Conservation (phyloP, 2,329 filamentous ascomycete genomes). For the Pyrenophora graminea region DNA sequence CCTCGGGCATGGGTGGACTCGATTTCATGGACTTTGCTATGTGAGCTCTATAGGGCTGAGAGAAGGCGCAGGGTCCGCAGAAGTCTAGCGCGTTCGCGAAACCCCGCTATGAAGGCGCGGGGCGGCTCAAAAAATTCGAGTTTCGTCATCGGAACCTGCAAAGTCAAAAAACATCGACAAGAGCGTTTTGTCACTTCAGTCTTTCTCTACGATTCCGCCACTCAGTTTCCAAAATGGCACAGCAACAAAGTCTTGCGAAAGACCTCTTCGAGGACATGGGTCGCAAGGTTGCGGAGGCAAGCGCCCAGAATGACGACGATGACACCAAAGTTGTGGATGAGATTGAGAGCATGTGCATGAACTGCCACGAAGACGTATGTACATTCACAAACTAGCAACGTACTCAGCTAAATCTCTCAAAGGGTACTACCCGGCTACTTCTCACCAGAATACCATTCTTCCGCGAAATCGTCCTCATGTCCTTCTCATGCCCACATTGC, state of each 20-base stretch:
- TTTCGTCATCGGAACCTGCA: conserved; percentile 22
- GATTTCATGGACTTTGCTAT: conserved; percentile 61
- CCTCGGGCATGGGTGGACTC: conserved; percentile 43
- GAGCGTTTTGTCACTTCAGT: neutral
- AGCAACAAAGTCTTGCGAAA: conserved; percentile 47
- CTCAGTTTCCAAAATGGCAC: conserved; percentile 35
- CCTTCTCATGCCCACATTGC: conserved; percentile 90
- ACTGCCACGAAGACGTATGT: conserved; percentile 55
- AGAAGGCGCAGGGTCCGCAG: conserved; percentile 21
- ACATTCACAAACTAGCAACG: conserved; percentile 13
- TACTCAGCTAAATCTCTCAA: conserved; percentile 18
- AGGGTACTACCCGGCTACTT: conserved; percentile 85
- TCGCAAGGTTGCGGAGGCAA: conserved; percentile 51
- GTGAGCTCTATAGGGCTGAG: conserved; percentile 41
- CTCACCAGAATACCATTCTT: conserved; percentile 95
- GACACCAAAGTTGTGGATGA: conserved; percentile 56
- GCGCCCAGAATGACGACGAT: conserved; percentile 41
- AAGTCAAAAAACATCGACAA: conserved; percentile 3
- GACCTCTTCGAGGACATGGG: conserved; percentile 60
- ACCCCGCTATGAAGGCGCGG: conserved; percentile 36
- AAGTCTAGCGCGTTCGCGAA: conserved; percentile 17
- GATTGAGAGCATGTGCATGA: conserved; percentile 60
- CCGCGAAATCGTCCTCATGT: conserved; percentile 96
- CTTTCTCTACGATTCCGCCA: neutral
- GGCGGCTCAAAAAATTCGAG: conserved; percentile 43